Percentiles rank a stretch among this genome's conserved stretches.
phyloP scores from a whole-genome alignment of 352 stramenopile genomes.

The Phytophthora sp. region DNA sequence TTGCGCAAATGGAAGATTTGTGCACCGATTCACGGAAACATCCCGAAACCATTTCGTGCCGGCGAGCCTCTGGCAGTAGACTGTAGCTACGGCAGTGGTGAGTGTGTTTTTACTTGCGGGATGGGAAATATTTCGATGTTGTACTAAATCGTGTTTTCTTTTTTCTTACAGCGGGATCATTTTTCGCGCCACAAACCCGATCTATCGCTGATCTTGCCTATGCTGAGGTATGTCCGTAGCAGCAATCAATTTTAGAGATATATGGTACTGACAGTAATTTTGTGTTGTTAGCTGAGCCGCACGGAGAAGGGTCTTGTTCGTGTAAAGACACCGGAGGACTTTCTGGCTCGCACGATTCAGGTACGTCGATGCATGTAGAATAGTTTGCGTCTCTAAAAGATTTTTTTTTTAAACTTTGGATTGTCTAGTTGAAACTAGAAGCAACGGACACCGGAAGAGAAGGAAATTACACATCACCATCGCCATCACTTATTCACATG shows the following conservation, averaged over 20 bases:
- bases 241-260: not conserved
- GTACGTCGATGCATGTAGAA: slow-evolving; percentile 25
- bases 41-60: slow-evolving; percentile 86
- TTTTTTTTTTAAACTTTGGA: slow-evolving; percentile 1
- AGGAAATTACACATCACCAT: slow-evolving; percentile 51
- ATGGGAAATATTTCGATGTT: not conserved
- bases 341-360: slow-evolving; percentile 77
- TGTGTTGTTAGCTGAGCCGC: slow-evolving; percentile 62
- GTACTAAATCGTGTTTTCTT: slow-evolving; percentile 9
- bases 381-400: not conserved
- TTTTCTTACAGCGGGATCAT: slow-evolving; percentile 60
- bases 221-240: slow-evolving; percentile 58
- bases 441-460: slow-evolving; percentile 37
- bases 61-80: slow-evolving; percentile 85
- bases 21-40: slow-evolving; percentile 86
- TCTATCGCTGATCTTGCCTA: slow-evolving; percentile 82
- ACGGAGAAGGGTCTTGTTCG: slow-evolving; percentile 83
- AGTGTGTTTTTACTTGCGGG: slow-evolving; percentile 8
- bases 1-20: slow-evolving; percentile 89
- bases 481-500: slow-evolving; percentile 49
- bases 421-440: slow-evolving; percentile 43
- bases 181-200: slow-evolving; percentile 71
- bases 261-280: slow-evolving; percentile 1
- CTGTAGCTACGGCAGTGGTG: slow-evolving; percentile 85
- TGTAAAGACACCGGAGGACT: slow-evolving; percentile 81